Conservation (phyloP, 179 eudicot species). For the Silene vulgaris region DNA sequence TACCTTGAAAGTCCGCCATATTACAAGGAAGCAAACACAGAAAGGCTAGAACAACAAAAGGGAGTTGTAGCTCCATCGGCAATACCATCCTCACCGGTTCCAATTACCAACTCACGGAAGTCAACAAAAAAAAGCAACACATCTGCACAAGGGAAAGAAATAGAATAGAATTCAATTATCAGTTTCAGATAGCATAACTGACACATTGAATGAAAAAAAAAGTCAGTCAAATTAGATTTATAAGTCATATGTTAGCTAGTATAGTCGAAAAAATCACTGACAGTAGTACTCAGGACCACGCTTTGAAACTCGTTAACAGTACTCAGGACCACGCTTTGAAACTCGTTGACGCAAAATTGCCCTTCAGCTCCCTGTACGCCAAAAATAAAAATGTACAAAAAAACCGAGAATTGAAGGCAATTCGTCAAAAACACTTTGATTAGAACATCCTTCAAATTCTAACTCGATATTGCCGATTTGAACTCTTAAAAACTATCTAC, state of each 20-base stretch:
- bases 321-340: background rate
- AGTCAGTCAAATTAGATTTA: background rate
- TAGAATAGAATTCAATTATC: background rate
- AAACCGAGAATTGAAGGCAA: background rate
- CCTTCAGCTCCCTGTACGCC: no score
- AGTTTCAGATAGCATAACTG: background rate
- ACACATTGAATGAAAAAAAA: no score
- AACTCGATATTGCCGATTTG: background rate
- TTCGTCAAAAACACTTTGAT: background rate
- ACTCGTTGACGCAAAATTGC: background rate
- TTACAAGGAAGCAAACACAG: conserved; percentile 37
- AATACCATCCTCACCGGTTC: conserved; percentile 6
- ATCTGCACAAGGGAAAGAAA: conserved; percentile 13
- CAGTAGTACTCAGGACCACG: background rate
- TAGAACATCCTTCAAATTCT: background rate
- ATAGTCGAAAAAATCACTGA: background rate
- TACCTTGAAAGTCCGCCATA: conserved; percentile 64
- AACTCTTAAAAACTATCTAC: background rate
- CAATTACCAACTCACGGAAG: background rate
- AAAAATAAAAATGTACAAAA: background rate
- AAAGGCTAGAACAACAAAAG: conserved; percentile 34
- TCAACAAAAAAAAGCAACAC: conserved; percentile 9
- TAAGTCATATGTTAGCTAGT: background rate
- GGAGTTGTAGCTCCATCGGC: conserved; percentile 33
- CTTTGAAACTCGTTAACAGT: background rate